Base-by-base conservation (phyloP, 2,329 filamentous ascomycete species). In the Ophiostoma ips region DNA sequence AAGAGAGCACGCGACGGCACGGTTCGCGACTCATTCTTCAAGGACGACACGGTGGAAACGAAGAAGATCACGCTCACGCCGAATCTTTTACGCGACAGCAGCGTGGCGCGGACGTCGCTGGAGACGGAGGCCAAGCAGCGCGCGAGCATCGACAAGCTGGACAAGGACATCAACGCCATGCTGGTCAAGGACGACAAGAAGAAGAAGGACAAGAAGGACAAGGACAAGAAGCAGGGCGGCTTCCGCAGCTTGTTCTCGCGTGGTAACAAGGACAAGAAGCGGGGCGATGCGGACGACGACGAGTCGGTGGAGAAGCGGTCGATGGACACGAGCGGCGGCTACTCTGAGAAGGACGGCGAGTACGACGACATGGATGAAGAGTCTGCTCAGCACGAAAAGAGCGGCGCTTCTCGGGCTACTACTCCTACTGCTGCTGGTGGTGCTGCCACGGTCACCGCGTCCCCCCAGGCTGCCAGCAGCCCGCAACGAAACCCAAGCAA, bases 21-120 rank as follows among this genome's bases (percentile, higher is more conserved):
- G 19, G 76, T 95, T 41, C 79, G 90, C 55, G 90, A 96, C 66
- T 95, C 90, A 1, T 95, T 96, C 71, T 95, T 95, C 72, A 94
- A 88, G 65, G 92, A 96, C 61, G 90, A 98, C 61, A 87, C 79
- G 31, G 84, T 87, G 35, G 92, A 96, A 65, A 95, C 92, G 3
- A 88, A 94, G 66, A 96, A 96, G 69, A 96, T 98, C 57, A 94
- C 89, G 0, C 76, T 98, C 41, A 98, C 92, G 3, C 92, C 92
- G 1, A 94, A 94, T 58, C 68, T 98, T 49, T 70, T 96, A 37
- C 81, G 90, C 38, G 90, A 96, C 57, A 89, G 95, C 58, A 74
- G 71, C 56, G 66, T 13, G 4, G 57, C 66, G 13, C 64, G 72
- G 68, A 63, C 71, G 65, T 64, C 75, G 65, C 64, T 71, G 68